Conservation (phyloP, 805 yeast genomes). For the Schizosaccharomyces japonicus region DNA sequence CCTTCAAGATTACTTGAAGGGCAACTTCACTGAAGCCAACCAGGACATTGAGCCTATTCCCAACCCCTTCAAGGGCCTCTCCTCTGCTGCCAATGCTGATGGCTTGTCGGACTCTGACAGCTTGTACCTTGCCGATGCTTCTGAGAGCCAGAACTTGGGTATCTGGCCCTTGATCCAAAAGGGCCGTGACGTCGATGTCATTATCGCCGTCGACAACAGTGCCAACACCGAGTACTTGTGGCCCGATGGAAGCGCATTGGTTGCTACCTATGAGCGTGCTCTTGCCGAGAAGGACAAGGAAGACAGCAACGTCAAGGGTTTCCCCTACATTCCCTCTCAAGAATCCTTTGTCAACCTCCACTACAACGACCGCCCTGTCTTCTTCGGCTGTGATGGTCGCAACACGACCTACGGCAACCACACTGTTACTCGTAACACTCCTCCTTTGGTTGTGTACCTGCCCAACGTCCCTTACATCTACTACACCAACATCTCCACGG, state of each 20-base stretch:
- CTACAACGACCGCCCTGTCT: slow-evolving; percentile 38
- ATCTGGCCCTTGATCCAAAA: slow-evolving; percentile 38
- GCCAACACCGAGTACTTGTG: slow-evolving; percentile 34
- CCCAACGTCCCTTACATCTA: slow-evolving; percentile 49
- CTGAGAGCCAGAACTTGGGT: slow-evolving; percentile 55
- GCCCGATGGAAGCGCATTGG: slow-evolving; percentile 47
- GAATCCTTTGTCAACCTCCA: slow-evolving; percentile 25
- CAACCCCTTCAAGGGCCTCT: slow-evolving; percentile 30
- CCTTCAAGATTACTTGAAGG: not conserved
- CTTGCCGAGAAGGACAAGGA: slow-evolving; percentile 19
- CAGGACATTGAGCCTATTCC: slow-evolving; percentile 48
- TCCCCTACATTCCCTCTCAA: slow-evolving; percentile 41
- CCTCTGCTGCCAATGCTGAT: not conserved
- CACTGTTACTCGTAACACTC: slow-evolving; percentile 9
- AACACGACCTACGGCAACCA: slow-evolving; percentile 16
- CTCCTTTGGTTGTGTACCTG: slow-evolving; percentile 49
- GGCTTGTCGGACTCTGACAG: not conserved
- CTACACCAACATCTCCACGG: slow-evolving; percentile 47
- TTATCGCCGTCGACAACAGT: slow-evolving; percentile 43
- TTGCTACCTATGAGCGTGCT: slow-evolving; percentile 23
- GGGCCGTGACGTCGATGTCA: slow-evolving; percentile 34
- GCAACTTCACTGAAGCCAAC: slow-evolving; percentile 14
- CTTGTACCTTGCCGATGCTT: slow-evolving; percentile 45
- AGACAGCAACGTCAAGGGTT: slow-evolving; percentile 22
- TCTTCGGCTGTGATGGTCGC: slow-evolving; percentile 54